Percentiles rank a stretch among this genome's conserved stretches.
Evolutionary conservation across 1,139 yeast genomes (phyloP).

Genomic region (Hansenula lynferdii): DNA sequence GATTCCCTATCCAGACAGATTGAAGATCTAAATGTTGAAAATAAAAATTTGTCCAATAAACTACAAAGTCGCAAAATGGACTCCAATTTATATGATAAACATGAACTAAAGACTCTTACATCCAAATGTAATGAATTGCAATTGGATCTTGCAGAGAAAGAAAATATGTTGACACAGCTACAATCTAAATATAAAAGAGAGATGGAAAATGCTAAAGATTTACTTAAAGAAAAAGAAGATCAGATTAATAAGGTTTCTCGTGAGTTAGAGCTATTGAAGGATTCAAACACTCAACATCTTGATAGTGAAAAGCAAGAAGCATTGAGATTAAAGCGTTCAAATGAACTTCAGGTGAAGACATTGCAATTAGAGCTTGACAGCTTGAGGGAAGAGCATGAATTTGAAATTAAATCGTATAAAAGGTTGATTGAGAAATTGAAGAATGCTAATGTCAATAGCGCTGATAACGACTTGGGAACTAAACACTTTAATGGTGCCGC

Average conservation of each 20-base stretch:
- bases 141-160: constrained; percentile 17
- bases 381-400: constrained; percentile 26
- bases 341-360: constrained; percentile 32
- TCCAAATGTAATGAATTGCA: constrained; percentile 19
- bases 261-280: constrained; percentile 21
- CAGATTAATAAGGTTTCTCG: constrained; percentile 28
- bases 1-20: constrained; percentile 15
- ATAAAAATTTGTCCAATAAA: constrained; percentile 12
- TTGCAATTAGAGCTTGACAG: constrained; percentile 34
- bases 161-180: constrained; percentile 8
- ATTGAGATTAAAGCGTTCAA: constrained; percentile 28
- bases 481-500: not conserved
- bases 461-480: not conserved
- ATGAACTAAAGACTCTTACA: constrained; percentile 18
- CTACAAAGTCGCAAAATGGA: constrained; percentile 13
- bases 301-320: constrained; percentile 33
- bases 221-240: constrained; percentile 31
- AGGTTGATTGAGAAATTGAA: constrained; percentile 13
- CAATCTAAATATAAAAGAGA: constrained; percentile 14
- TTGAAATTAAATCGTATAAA: constrained; percentile 29
- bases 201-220: constrained; percentile 25
- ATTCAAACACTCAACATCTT: constrained; percentile 21
- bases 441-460: too few relatives aligned
- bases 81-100: constrained; percentile 14
- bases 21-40: constrained; percentile 17